A percentile compares a stretch with the other conserved stretches of the same genome.
These are phyloP conservation scores for Fraxinus paxiana DNA, from an alignment of 305 asterid species.

Conservation along the genomic window DNA sequence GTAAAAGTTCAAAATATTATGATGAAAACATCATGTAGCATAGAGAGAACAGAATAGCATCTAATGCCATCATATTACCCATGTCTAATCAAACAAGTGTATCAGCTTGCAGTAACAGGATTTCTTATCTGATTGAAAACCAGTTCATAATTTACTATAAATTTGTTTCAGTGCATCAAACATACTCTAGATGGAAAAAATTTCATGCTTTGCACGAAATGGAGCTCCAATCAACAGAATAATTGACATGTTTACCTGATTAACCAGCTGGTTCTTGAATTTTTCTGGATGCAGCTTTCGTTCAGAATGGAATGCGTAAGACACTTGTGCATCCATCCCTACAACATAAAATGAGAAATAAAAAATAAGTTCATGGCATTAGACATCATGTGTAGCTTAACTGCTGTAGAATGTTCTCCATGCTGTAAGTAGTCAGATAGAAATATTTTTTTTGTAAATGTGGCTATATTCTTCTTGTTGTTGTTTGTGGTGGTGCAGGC, in stretches of 20 bases:
- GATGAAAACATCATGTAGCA: background rate
- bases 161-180: background rate
- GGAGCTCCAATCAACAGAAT: background rate
- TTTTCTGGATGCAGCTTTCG: slow-evolving; percentile 87
- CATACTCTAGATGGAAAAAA: background rate
- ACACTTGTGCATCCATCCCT: slow-evolving; percentile 99
- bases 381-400: background rate
- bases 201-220: background rate
- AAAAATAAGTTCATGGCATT: background rate
- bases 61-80: background rate
- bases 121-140: background rate
- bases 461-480: background rate
- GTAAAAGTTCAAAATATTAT: background rate
- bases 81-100: background rate
- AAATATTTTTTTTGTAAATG: background rate
- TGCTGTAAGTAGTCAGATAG: background rate
- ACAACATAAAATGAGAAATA: slow-evolving; percentile 20
- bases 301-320: slow-evolving; percentile 89
- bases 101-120: background rate
- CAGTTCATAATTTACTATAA: background rate
- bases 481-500: background rate
- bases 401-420: background rate
- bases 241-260: slow-evolving; percentile 54
- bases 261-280: slow-evolving; percentile 80
- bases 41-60: background rate